Percentiles rank a stretch among this genome's conserved stretches.
These are phyloP conservation scores for Penicillium brevicompactum DNA, from an alignment of 2,329 filamentous ascomycete species.

Conservation along the genomic window DNA sequence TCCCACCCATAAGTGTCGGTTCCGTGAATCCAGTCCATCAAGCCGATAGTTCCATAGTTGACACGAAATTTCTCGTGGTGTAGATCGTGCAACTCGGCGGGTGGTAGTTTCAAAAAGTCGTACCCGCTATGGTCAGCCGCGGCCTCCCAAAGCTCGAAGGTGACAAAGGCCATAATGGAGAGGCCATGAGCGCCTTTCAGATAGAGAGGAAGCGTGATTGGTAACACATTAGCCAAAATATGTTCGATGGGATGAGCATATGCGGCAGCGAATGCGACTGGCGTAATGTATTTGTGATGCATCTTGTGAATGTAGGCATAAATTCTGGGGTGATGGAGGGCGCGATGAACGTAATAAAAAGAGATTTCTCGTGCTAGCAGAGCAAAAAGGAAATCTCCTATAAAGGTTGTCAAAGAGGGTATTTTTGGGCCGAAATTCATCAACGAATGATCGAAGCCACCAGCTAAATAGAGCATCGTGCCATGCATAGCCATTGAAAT, in stretches of 20 bases:
- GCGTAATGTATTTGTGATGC: slow-evolving; percentile 17
- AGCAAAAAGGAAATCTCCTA: slow-evolving; percentile 4
- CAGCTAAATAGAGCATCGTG: not conserved
- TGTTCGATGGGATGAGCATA: slow-evolving; percentile 15
- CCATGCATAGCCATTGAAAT: not conserved
- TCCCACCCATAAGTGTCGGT: not conserved
- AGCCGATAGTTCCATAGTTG: slow-evolving; percentile 13
- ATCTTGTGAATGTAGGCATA: slow-evolving; percentile 15
- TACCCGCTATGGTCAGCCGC: slow-evolving; percentile 14
- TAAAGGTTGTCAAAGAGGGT: not conserved
- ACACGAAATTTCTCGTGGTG: slow-evolving; percentile 13
- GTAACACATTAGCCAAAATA: slow-evolving; percentile 8
- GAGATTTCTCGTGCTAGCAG: slow-evolving; percentile 10
- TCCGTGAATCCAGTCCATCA: slow-evolving; percentile 17
- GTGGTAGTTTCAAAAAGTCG: slow-evolving; percentile 9
- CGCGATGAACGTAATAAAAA: slow-evolving; percentile 20
- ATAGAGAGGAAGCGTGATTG: slow-evolving; percentile 5
- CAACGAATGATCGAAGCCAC: not conserved
- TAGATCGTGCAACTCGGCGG: slow-evolving; percentile 8
- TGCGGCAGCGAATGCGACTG: slow-evolving; percentile 11
- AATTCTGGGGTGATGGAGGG: slow-evolving; percentile 11
- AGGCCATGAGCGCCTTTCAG: slow-evolving; percentile 3
- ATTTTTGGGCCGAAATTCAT: not conserved
- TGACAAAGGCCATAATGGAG: slow-evolving; percentile 1
- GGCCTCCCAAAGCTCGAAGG: slow-evolving; percentile 8